Percentiles rank a stretch among this genome's conserved stretches.
phyloP scores from a whole-genome alignment of 345 rosid genomes.

The Luvunga scandens region DNA sequence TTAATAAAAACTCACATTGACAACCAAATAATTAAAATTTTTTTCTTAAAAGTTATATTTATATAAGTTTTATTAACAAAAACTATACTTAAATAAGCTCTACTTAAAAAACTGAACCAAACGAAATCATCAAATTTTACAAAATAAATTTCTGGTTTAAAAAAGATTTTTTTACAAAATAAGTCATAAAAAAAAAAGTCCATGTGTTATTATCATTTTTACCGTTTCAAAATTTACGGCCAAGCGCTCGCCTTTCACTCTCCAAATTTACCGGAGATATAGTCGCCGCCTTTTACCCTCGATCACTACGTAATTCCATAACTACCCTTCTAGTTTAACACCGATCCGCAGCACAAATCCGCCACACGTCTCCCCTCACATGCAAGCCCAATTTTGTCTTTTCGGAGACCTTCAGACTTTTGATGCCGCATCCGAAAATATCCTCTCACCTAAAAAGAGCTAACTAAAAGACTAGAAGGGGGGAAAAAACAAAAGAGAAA shows the following conservation, averaged over 20 bases:
- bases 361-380: neutral
- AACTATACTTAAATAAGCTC: no score
- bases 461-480: neutral
- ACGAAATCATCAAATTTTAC: no score
- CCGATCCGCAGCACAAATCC: neutral
- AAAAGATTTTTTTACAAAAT: neutral
- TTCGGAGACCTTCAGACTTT: neutral
- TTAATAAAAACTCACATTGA: no score
- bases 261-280: constrained; percentile 6
- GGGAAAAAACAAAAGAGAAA: no score
- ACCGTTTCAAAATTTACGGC: constrained; percentile 1
- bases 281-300: neutral
- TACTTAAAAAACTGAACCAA: no score
- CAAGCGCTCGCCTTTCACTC: neutral
- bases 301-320: neutral
- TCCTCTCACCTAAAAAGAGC: neutral
- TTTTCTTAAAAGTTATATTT: no score
- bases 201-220: neutral
- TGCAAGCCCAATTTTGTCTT: constrained; percentile 18
- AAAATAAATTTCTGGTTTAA: no score
- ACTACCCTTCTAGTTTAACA: fast-evolving
- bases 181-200: neutral
- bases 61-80: no score
- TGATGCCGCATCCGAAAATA: constrained; percentile 19
- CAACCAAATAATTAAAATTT: no score